A percentile compares a stretch with the other conserved stretches of the same genome.
phyloP scores from a whole-genome alignment of 108 stramenopile genomes.

The Stephanodiscus minutulus region DNA sequence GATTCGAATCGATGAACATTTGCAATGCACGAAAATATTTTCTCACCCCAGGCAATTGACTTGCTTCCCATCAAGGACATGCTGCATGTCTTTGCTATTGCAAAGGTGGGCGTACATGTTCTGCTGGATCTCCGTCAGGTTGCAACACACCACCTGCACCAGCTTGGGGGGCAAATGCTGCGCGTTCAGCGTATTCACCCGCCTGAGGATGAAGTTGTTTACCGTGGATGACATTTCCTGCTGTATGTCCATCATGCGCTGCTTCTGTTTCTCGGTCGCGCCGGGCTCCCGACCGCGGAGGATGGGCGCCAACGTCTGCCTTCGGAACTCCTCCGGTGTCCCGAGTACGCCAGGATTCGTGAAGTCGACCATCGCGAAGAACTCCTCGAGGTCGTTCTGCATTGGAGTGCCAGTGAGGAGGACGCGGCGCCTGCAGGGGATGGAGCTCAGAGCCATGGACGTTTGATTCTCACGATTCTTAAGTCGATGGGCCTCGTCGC shows the following conservation, averaged over 20 bases:
- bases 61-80: constrained; percentile 96
- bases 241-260: constrained; percentile 84
- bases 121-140: constrained; percentile 93
- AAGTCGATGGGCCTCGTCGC: constrained; percentile 98
- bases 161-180: constrained; percentile 98
- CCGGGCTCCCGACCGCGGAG: constrained; percentile 95
- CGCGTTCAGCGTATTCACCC: constrained; percentile 97
- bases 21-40: no score
- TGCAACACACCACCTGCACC: constrained; percentile 97
- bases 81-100: constrained; percentile 90
- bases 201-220: constrained; percentile 95
- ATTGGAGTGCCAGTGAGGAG: constrained; percentile 91
- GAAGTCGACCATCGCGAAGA: constrained; percentile 98
- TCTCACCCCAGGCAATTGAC: constrained; percentile 82
- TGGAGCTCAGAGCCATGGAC: constrained; percentile 75
- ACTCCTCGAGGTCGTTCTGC: constrained; percentile 97
- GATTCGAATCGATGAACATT: no score
- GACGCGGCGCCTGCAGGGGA: constrained; percentile 89
- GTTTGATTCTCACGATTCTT: constrained; percentile 98
- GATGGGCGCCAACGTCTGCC: constrained; percentile 81
- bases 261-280: constrained; percentile 87
- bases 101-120: constrained; percentile 95
- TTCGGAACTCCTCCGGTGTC: constrained; percentile 86
- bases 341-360: constrained; percentile 92
- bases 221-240: constrained; percentile 89